Evolutionary conservation across 169 alveolate genomes (phyloP), one percentile per base, ranked within the genome.

Genomic region (Plasmodium knowlesi): DNA sequence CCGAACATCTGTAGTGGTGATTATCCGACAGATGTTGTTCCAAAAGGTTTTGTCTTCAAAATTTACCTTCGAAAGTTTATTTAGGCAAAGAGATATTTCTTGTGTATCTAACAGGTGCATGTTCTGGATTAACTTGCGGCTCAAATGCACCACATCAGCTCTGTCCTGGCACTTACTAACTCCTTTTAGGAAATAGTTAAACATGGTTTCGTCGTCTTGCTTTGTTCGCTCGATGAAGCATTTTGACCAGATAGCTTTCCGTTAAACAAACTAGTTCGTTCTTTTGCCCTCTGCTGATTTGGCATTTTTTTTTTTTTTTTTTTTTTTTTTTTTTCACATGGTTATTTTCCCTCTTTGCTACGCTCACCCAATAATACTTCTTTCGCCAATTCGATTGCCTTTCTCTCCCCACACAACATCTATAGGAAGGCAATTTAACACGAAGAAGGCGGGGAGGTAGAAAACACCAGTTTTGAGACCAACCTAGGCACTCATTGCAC

Each of bases 11-110:
- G 50, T 90, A n/a, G 90, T 81, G 9, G 95, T 90, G n/a, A 90
- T 81, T 50, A 54, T 14, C n/a, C 37, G 30, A 81, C 95, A 81
- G 1, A 90, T 76, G 4, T 46, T 22, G 0, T 70, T 57, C 95
- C 95, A 90, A 71, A 90, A 90, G 19, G n/a, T 19, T 3, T 70
- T 43, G 73, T 90, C 95, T 16, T 81, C 50, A 81, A 67, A 81
- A 3, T 41, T 6, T n/a, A 54, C 32, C 74, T 90, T 90, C 0
- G 95, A 79, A 30, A 90, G 73, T 22, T 90, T 90, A 34, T 90
- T 90, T 53, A 90, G 14, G 53, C 95, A 81, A 19, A 90, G 61
- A 1, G 95, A 39, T 81, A 90, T 81, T 90, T 90, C 95, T 16
- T 90, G 34, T 19, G 95, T 46, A 39, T 90, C 83, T 9, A 90